Conservation (phyloP, 108 stramenopile genomes). For the Nitzschia palea region DNA sequence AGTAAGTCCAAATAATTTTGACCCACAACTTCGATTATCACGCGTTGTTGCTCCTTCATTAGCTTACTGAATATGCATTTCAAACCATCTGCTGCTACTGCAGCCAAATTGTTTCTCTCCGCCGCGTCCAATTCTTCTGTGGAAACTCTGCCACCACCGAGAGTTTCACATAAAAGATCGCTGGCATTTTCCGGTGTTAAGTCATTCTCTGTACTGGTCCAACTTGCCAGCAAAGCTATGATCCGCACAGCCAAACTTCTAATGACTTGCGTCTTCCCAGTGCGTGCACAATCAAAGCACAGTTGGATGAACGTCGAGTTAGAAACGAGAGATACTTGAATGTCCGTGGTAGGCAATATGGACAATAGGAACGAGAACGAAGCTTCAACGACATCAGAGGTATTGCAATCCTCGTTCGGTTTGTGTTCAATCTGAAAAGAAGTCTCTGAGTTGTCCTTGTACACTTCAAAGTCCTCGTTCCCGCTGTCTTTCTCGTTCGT, state of each 20-base stretch:
- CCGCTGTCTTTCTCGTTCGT: too few species aligned
- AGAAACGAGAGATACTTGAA: neutral
- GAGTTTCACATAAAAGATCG: constrained; percentile 15
- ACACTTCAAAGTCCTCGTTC: too few species aligned
- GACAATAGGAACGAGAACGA: neutral
- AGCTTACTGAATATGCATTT: constrained; percentile 43
- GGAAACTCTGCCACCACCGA: neutral
- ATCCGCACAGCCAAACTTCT: constrained; percentile 23
- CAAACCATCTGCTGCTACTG: constrained; percentile 47
- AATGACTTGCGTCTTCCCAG: constrained; percentile 3
- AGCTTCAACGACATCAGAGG: neutral
- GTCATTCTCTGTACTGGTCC: constrained; percentile 8
- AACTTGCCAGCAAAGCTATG: constrained; percentile 30
- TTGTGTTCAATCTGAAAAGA: too few species aligned
- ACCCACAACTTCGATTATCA: constrained; percentile 14
- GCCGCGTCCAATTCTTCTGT: neutral
- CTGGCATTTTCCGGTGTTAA: constrained; percentile 8
- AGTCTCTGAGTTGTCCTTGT: too few species aligned
- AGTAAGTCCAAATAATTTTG: constrained; percentile 36
- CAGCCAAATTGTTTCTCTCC: constrained; percentile 18
- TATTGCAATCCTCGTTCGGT: too few species aligned
- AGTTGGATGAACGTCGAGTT: constrained; percentile 24
- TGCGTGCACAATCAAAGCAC: constrained; percentile 12
- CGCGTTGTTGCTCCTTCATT: constrained; percentile 23
- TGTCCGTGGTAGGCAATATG: neutral